Percentiles rank a stretch among this genome's conserved stretches.
These are phyloP conservation scores for Penicillium atrosanguineum DNA, from an alignment of 495 filamentous ascomycete species.

Conservation along the genomic window DNA sequence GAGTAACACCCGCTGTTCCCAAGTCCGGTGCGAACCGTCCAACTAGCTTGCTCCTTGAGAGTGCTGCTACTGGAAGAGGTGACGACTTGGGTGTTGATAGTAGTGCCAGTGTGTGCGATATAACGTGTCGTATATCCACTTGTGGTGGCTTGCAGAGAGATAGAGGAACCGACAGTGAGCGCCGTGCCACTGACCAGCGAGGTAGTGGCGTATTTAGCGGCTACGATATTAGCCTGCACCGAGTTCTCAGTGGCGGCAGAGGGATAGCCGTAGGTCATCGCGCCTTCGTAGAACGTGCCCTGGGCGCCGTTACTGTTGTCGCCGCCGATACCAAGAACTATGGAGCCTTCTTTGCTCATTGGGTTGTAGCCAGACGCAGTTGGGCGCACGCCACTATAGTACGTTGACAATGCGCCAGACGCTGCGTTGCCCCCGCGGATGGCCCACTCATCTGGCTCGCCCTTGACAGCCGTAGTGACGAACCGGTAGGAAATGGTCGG, in stretches of 20 bases:
- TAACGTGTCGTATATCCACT: conserved; percentile 48
- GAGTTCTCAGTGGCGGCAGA: conserved; percentile 52
- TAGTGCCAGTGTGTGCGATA: conserved; percentile 47
- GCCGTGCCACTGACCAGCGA: conserved; percentile 48
- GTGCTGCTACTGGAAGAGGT: conserved; percentile 46
- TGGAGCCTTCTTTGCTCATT: conserved; percentile 60
- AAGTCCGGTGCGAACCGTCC: conserved; percentile 52
- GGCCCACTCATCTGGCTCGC: conserved; percentile 49
- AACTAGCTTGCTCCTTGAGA: conserved; percentile 51
- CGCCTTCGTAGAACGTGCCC: conserved; percentile 62
- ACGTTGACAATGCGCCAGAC: conserved; percentile 53
- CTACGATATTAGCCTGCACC: conserved; percentile 58
- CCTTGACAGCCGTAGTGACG: conserved; percentile 52
- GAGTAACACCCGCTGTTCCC: conserved; percentile 52
- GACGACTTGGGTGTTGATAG: conserved; percentile 51
- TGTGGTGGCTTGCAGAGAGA: conserved; percentile 52
- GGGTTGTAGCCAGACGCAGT: conserved; percentile 51
- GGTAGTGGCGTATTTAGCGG: conserved; percentile 48
- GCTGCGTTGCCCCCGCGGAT: conserved; percentile 53
- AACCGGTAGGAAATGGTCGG: conserved; percentile 50
- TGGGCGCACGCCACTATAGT: conserved; percentile 52
- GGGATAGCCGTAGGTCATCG: conserved; percentile 58
- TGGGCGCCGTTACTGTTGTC: conserved; percentile 55
- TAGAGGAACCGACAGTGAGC: conserved; percentile 45
- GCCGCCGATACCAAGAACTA: conserved; percentile 58